Evolutionary conservation across 768 basidiomycete genomes (phyloP), one percentile per base, ranked within the genome.

Genomic region (Aureoboletus auriporus): DNA sequence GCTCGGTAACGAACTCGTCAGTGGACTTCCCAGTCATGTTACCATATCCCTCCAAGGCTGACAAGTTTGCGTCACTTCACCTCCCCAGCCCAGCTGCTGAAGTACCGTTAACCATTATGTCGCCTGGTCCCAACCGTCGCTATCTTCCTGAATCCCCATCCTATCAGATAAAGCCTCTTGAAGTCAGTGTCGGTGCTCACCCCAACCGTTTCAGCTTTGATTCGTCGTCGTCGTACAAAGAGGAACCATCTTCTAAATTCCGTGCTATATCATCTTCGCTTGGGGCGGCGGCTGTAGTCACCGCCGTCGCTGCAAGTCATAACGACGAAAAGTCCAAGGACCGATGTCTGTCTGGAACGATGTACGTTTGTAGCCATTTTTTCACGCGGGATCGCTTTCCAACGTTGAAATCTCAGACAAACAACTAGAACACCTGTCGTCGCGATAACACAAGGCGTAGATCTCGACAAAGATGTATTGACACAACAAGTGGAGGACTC

Each of bases 341-440:
- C 16, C 49, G 14, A 8, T 17, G 11, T 33, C 13, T 11, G n/a
- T 28, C 42, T 23, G 20, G 20, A 23, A 23, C 14, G 16, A 44
- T 26, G 13, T 17, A 26, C 13, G 56, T 62, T 26, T 3, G 56
- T 59, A 13, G 14, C 39, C 27, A 4, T 33, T n/a, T 43, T 36
- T 10, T 29, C 11, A 2, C 20, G 4, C 9, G 14, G 14, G 9
- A 3, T 29, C 5, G 13, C 14, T 27, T 51, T 39, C 28, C 54
- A 40, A 60, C 6, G 14, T 26, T 14, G 13, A 23, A 4, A 7
- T 41, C 30, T 39, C 6, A 61, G 58, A 26, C 56, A 8, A 27
- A 29, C 17, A 13, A 5, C n/a, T 3, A 10, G 12, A 31, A 11
- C 44, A 23, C 29, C 27, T 16, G 7, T 35, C 10, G 10, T 40